Percentiles rank a stretch among this genome's conserved stretches.
Conservation (phyloP, 2,329 filamentous ascomycete genomes). For the Colletotrichum acutatum region DNA sequence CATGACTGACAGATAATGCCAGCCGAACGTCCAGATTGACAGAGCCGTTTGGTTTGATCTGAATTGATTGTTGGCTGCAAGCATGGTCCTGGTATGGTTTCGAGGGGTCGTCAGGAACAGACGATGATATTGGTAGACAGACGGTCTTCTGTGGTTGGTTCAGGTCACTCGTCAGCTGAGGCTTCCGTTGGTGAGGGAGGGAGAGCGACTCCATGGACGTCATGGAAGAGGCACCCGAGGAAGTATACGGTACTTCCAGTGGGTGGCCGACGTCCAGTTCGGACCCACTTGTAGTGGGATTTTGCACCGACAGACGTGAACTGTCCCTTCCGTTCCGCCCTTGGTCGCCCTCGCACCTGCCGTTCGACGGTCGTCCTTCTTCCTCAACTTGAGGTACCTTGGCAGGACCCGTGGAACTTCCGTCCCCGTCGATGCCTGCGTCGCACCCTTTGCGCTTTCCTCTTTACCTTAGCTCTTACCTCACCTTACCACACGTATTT, state of each 20-base stretch:
- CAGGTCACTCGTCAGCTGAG: background rate
- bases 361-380: slow-evolving; percentile 22
- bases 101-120: slow-evolving; percentile 4
- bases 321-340: slow-evolving; percentile 36
- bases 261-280: slow-evolving; percentile 31
- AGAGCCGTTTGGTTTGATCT: background rate
- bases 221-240: slow-evolving; percentile 12
- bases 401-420: slow-evolving; percentile 21
- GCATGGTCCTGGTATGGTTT: background rate
- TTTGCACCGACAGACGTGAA: slow-evolving; percentile 37
- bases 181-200: background rate
- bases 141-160: background rate
- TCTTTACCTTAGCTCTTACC: background rate
- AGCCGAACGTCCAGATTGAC: background rate
- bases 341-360: slow-evolving; percentile 30
- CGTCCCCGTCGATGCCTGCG: slow-evolving; percentile 4
- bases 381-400: slow-evolving; percentile 3
- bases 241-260: slow-evolving; percentile 15
- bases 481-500: background rate
- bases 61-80: background rate
- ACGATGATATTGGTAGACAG: background rate
- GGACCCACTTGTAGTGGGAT: slow-evolving; percentile 38
- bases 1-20: background rate
- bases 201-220: slow-evolving; percentile 17
- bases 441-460: background rate